A percentile compares a stretch with the other conserved stretches of the same genome.
phyloP scores from a whole-genome alignment of 306 rosid species.

The Parietaria judaica region DNA sequence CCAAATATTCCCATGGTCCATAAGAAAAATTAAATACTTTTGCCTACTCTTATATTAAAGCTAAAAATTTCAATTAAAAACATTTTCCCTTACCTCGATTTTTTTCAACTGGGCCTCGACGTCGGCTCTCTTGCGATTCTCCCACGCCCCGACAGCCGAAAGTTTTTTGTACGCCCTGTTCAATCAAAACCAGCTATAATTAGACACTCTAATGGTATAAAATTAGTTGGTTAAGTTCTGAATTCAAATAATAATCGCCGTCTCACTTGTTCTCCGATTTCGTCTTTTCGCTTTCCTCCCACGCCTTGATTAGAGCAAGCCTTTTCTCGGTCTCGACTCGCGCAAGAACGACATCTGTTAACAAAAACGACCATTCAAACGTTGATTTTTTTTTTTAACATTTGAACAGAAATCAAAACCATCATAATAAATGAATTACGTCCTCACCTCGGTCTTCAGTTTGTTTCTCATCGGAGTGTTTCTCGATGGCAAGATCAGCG shows the following conservation, averaged over 20 bases:
- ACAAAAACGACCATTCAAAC: not conserved
- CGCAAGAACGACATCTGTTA: slow-evolving; percentile 44
- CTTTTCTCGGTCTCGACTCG: slow-evolving; percentile 56
- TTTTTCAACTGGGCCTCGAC: slow-evolving; percentile 55
- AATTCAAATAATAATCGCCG: not conserved
- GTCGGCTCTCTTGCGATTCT: slow-evolving; percentile 42
- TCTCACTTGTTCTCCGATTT: slow-evolving; percentile 72
- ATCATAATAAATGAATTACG: not conserved
- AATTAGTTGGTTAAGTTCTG: not conserved
- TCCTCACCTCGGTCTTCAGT: slow-evolving; percentile 36
- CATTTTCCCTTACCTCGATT: slow-evolving; percentile 45
- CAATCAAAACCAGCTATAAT: slow-evolving; percentile 5
- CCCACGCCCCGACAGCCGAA: slow-evolving; percentile 62
- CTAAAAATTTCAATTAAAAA: too few relatives aligned
- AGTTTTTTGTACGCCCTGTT: slow-evolving; percentile 55
- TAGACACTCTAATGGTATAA: not conserved
- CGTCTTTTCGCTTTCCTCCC: slow-evolving; percentile 93
- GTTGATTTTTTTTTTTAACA: too few relatives aligned
- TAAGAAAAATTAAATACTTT: too few relatives aligned
- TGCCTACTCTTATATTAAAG: too few relatives aligned
- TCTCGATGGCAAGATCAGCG: slow-evolving; percentile 27
- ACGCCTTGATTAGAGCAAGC: slow-evolving; percentile 75
- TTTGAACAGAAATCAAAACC: too few relatives aligned
- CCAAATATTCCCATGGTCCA: too few relatives aligned
- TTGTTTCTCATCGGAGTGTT: slow-evolving; percentile 25